These are phyloP conservation scores for Bipolaris oryzae DNA, from an alignment of 2,329 filamentous ascomycete species.

Conservation along the genomic window DNA sequence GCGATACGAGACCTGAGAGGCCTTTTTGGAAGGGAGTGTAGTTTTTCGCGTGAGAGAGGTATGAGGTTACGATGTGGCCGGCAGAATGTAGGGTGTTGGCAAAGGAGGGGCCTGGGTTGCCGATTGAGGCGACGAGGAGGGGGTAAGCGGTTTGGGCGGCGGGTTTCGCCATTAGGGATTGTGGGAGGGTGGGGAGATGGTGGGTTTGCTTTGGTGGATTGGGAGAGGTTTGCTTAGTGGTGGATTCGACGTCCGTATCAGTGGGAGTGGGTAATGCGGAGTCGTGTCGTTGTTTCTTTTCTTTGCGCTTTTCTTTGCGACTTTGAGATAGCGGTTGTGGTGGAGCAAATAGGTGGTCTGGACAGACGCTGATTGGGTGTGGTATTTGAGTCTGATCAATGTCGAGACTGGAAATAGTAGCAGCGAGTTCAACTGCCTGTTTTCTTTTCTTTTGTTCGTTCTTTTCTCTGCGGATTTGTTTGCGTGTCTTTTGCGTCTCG, in stretches of 20 bases:
- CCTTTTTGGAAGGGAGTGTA: constrained; percentile 42
- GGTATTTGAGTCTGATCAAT: constrained; percentile 2
- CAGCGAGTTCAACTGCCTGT: constrained; percentile 2
- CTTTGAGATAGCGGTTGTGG: constrained; percentile 11
- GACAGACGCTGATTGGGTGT: background rate
- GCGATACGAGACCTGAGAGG: constrained; percentile 38
- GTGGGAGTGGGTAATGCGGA: constrained; percentile 23
- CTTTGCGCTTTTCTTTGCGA: constrained; percentile 35
- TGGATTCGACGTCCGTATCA: constrained; percentile 26
- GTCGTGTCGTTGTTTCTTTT: constrained; percentile 25
- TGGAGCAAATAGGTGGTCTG: constrained; percentile 1
- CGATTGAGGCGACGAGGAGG: constrained; percentile 83
- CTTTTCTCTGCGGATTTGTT: constrained; percentile 31
- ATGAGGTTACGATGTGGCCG: constrained; percentile 76
- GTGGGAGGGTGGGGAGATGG: constrained; percentile 1
- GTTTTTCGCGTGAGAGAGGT: constrained; percentile 27
- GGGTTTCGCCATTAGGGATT: constrained; percentile 28
- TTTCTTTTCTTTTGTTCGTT: constrained; percentile 15
- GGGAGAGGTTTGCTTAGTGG: constrained; percentile 15
- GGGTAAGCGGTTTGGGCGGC: constrained; percentile 41
- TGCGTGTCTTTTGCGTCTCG: constrained; percentile 23
- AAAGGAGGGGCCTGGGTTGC: constrained; percentile 74
- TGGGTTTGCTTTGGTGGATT: constrained; percentile 20
- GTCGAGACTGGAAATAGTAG: background rate
- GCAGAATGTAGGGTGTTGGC: constrained; percentile 83